Percentiles rank a stretch among this genome's conserved stretches.
These are phyloP conservation scores for Pseudevernia furfuracea DNA, from an alignment of 495 filamentous ascomycete species.

Conservation along the genomic window DNA sequence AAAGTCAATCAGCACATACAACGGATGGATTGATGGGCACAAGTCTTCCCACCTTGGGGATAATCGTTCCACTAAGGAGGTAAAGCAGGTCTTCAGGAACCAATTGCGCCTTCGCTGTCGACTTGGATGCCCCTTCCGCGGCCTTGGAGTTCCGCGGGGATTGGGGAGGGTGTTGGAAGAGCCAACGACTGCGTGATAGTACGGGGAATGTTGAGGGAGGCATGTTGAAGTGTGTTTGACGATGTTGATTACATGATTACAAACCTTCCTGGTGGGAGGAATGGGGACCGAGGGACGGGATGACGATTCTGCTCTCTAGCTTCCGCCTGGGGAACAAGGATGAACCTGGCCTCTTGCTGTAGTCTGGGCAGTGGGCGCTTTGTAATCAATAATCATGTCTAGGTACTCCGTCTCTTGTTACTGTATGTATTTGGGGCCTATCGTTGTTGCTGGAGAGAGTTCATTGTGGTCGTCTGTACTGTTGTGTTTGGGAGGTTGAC, in stretches of 20 bases:
- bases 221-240: background rate
- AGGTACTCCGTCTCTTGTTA: background rate
- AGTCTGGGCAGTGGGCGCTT: too few relatives aligned
- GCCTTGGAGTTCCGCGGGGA: too few relatives aligned
- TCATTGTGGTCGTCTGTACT: background rate
- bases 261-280: background rate
- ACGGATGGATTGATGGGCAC: background rate
- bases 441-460: background rate
- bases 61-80: background rate
- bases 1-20: background rate
- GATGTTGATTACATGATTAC: conserved; percentile 11
- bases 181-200: background rate
- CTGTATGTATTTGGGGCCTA: background rate
- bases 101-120: background rate
- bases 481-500: background rate
- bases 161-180: background rate
- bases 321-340: conserved; percentile 8
- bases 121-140: background rate
- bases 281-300: too few relatives aligned
- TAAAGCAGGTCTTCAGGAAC: background rate
- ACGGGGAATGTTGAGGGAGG: background rate
- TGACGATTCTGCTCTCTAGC: conserved; percentile 7
- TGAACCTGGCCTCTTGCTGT: background rate
- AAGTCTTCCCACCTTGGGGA: background rate
- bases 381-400: too few relatives aligned